phyloP scores from a whole-genome alignment of 2,329 filamentous ascomycete genomes.

The Ophiostoma sp. region DNA sequence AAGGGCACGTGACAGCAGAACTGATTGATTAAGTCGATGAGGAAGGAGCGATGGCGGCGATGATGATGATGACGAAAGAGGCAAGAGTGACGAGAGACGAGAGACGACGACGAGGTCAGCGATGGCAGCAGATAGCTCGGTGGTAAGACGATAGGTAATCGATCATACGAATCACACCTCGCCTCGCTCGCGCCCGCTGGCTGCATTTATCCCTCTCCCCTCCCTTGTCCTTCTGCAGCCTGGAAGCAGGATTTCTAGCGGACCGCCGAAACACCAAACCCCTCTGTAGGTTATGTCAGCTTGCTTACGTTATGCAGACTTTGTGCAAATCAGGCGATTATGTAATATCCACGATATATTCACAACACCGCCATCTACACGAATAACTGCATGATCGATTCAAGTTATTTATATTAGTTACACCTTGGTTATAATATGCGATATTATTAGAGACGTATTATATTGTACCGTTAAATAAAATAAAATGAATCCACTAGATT shows the following conservation, averaged over 20 bases:
- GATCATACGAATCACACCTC: neutral
- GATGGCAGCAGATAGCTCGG: neutral
- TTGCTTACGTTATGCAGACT: neutral
- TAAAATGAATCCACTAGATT: no score
- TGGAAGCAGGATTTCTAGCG: neutral
- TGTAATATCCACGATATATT: no score
- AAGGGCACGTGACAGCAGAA: neutral
- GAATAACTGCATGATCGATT: no score
- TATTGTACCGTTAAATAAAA: no score
- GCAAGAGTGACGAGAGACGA: neutral
- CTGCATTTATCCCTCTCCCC: neutral
- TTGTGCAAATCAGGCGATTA: neutral
- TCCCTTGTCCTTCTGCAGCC: neutral
- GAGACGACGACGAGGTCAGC: neutral
- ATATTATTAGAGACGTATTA: no score
- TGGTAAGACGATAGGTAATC: no score
- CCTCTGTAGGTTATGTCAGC: neutral
- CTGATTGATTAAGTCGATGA: neutral
- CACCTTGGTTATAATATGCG: no score
- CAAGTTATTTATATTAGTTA: no score
- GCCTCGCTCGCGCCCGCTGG: neutral
- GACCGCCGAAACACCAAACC: neutral
- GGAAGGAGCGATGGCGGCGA: neutral
- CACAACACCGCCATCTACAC: no score
- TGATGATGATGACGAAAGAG: neutral